Base-by-base conservation (phyloP, 2,329 filamentous ascomycete genomes). In the Arthrobotrys sinensis region DNA sequence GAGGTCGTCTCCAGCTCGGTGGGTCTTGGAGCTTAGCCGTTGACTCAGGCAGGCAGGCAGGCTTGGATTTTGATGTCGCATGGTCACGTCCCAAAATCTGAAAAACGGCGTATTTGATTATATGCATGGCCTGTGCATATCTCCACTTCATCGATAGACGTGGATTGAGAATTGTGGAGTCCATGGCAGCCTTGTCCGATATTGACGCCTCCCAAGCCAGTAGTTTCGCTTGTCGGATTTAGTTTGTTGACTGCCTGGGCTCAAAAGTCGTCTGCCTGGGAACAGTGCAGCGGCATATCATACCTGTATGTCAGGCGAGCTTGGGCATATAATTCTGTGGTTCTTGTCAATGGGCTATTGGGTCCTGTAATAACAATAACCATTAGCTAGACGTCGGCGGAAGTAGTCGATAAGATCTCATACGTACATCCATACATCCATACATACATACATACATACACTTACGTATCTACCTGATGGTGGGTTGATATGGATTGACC, bases 1-100 rank as follows among this genome's bases (percentile, higher is more conserved):
- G 38, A 48, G 12, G 53, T 75, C 70, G 63, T 75, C 70, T 75
- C 70, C 70, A 52, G 63, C 19, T 36, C 21, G 2, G 53, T 68
- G 70, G 70, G 70, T 68, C 63, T 48, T 24, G 16, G 46, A 52
- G 60, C 60, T 43, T 72, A 55, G 63, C 60, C 50, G 60, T 46
- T 60, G 55, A 28, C 16, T 28, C 55, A 60, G 36, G 34, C 36
- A n/a, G 48, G 11, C 24, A 36, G 50, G 10, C n/a, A 14, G 16
- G 48, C 28, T 38, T 67, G 52, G 53, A 45, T 34, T 55, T 50
- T 50, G 38, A 24, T 38, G 52, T 43, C 66, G 66, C 52, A 62
- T 69, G 53, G 52, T 24, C 53, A 24, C 4, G 24, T 28, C 34
- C 32, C 52, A 12, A 2, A 36, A 40, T 21, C 10, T 40, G n/a